Conservation (phyloP, 441 rosid genomes). For the Populus hybrid region DNA sequence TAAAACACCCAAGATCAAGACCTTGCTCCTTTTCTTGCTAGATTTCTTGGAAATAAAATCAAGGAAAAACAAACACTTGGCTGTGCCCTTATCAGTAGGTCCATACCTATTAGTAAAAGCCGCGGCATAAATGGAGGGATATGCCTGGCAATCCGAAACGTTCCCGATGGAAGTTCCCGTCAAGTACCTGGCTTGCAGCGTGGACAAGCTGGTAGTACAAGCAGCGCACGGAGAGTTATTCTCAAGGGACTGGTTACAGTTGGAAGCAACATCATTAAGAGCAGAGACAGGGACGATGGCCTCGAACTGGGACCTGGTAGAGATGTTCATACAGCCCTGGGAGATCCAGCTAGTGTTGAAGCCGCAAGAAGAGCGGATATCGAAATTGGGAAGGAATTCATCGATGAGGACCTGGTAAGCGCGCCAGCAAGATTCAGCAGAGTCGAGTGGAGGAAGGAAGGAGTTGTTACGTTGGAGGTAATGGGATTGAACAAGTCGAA, state of each 20-base stretch:
- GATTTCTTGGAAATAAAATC: conserved; percentile 23
- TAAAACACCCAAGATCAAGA: conserved; percentile 33
- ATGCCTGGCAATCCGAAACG: conserved; percentile 62
- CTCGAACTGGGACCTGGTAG: conserved; percentile 65
- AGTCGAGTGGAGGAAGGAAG: conserved; percentile 61
- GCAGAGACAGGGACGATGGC: conserved; percentile 35
- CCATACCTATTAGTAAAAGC: conserved; percentile 58
- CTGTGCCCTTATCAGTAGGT: conserved; percentile 61
- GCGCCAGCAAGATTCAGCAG: conserved; percentile 73
- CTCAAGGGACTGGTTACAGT: conserved; percentile 65
- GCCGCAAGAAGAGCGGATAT: conserved; percentile 61
- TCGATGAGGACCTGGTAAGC: conserved; percentile 43
- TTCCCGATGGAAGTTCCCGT: conserved; percentile 52
- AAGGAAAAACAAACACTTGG: conserved; percentile 63
- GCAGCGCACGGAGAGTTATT: conserved; percentile 74
- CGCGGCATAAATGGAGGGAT: conserved; percentile 66
- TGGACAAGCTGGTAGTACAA: conserved; percentile 55
- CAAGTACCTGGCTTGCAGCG: conserved; percentile 42
- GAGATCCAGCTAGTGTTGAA: conserved; percentile 80
- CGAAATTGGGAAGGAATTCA: conserved; percentile 34
- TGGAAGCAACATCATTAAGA: conserved; percentile 28
- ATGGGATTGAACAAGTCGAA: conserved; percentile 59
- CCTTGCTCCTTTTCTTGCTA: conserved; percentile 21
- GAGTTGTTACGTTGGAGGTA: conserved; percentile 51
- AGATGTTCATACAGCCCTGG: conserved; percentile 71